Percentiles rank a stretch among this genome's conserved stretches.
phyloP scores from a whole-genome alignment of 345 rosid genomes.

The Populus simonii region DNA sequence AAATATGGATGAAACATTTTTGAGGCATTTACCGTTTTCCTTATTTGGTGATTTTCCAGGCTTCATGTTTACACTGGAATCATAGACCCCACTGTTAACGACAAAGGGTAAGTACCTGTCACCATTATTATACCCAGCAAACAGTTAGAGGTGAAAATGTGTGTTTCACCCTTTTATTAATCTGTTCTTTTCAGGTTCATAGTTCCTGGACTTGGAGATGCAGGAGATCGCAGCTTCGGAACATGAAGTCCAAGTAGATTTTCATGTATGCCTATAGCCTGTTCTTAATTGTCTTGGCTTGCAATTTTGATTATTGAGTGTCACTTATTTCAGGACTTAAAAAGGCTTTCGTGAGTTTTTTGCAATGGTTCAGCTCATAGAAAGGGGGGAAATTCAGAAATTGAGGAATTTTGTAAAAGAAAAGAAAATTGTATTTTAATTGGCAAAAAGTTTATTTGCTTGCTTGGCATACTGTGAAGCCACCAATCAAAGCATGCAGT shows the following conservation, averaged over 20 bases:
- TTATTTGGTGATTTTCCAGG: conserved; percentile 39
- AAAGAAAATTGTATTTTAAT: no score
- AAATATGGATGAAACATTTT: background rate
- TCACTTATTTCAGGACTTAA: no score
- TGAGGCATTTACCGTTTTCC: conserved; percentile 7
- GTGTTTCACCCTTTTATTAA: background rate
- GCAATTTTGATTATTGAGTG: conserved; percentile 28
- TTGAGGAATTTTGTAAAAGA: background rate
- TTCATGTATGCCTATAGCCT: background rate
- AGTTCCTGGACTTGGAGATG: conserved; percentile 98
- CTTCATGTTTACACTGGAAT: conserved; percentile 92
- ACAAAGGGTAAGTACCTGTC: conserved; percentile 56
- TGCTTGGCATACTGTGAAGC: background rate
- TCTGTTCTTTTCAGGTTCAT: conserved; percentile 51
- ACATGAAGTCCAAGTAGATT: conserved; percentile 29
- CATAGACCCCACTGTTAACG: conserved; percentile 79
- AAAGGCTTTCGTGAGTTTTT: background rate
- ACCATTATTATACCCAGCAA: background rate
- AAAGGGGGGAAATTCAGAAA: background rate
- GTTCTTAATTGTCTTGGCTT: background rate
- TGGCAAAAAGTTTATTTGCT: background rate
- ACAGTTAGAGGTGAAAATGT: background rate
- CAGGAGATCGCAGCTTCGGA: conserved; percentile 93
- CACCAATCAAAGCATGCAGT: background rate
- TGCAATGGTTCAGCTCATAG: background rate